A percentile compares a stretch with the other conserved stretches of the same genome.
Evolutionary conservation across 306 rosid species (phyloP).

Genomic region (Vigna nakashimae): DNA sequence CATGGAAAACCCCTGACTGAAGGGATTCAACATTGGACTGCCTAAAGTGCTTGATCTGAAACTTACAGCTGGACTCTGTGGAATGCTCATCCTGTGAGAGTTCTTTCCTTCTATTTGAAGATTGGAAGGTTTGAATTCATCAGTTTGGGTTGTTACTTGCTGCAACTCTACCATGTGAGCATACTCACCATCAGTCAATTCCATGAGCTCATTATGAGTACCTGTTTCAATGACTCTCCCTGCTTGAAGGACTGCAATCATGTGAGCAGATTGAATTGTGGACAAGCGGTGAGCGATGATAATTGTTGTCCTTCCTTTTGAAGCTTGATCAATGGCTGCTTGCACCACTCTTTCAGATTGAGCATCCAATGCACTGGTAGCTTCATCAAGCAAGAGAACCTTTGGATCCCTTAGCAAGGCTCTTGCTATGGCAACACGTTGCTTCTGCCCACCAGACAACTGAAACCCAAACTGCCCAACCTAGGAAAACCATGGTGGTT

Average conservation of each 20-base stretch:
- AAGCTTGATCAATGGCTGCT: constrained; percentile 84
- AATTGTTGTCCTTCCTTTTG: constrained; percentile 87
- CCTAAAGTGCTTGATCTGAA: constrained; percentile 63
- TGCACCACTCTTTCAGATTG: constrained; percentile 87
- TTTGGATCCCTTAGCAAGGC: constrained; percentile 86
- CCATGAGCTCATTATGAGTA: constrained; percentile 71
- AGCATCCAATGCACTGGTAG: constrained; percentile 83
- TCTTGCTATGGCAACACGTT: constrained; percentile 85
- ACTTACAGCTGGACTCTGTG: constrained; percentile 68
- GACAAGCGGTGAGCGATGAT: constrained; percentile 81
- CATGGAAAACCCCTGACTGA: constrained; percentile 70
- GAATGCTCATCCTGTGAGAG: constrained; percentile 56
- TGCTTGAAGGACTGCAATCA: constrained; percentile 70
- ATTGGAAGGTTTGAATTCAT: constrained; percentile 49
- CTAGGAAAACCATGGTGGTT: constrained; percentile 49
- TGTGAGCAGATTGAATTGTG: constrained; percentile 65
- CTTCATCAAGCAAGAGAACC: constrained; percentile 90
- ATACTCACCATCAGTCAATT: constrained; percentile 67
- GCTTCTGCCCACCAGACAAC: constrained; percentile 94
- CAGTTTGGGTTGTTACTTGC: constrained; percentile 56
- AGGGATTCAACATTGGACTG: constrained; percentile 58
- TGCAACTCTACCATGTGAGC: constrained; percentile 83
- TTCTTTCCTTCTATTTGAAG: constrained; percentile 54
- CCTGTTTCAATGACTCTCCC: constrained; percentile 80
- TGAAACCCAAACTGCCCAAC: constrained; percentile 89